Percentiles rank a stretch among this genome's conserved stretches.
phyloP scores from a whole-genome alignment of 169 alveolate genomes.

The Eimeria tenella region DNA sequence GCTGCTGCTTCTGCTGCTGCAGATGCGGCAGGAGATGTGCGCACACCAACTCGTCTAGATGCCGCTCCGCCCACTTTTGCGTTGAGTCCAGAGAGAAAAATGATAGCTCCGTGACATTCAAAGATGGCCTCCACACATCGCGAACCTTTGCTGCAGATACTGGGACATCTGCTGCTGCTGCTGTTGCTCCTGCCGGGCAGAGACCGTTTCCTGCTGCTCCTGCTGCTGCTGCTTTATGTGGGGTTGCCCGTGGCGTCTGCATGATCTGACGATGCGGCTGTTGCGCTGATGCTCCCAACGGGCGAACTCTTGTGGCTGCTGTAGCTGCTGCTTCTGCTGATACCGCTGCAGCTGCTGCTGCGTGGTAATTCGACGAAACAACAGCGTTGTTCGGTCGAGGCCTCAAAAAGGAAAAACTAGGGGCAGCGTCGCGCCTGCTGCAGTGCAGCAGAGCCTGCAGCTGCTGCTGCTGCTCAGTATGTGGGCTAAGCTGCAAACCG shows the following conservation, averaged over 20 bases:
- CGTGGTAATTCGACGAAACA: not conserved
- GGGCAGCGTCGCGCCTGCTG: not conserved
- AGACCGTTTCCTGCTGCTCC: not conserved
- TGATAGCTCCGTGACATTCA: conserved; percentile 5
- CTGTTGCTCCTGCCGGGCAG: not conserved
- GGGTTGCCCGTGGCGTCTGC: not conserved
- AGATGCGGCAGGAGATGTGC: conserved; percentile 50
- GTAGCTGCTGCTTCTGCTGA: not conserved
- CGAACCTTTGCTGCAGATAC: not conserved
- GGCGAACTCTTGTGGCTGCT: not conserved
- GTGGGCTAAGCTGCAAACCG: not conserved
- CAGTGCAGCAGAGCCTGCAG: not conserved
- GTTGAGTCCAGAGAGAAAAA: conserved; percentile 83
- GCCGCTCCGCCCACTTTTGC: conserved; percentile 82
- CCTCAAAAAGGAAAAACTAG: not conserved
- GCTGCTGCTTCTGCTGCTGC: conserved; percentile 54
- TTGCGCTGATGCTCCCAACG: not conserved
- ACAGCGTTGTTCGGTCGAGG: not conserved
- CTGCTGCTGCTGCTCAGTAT: conserved; percentile 3
- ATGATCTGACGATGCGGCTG: not conserved
- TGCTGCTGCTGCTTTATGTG: not conserved
- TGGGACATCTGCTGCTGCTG: not conserved
- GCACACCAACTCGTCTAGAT: conserved; percentile 61
- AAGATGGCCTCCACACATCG: not conserved
- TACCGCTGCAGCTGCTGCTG: not conserved